Conservation (phyloP, 2,329 filamentous ascomycete genomes). For the Paraphoma chrysanthemicola region DNA sequence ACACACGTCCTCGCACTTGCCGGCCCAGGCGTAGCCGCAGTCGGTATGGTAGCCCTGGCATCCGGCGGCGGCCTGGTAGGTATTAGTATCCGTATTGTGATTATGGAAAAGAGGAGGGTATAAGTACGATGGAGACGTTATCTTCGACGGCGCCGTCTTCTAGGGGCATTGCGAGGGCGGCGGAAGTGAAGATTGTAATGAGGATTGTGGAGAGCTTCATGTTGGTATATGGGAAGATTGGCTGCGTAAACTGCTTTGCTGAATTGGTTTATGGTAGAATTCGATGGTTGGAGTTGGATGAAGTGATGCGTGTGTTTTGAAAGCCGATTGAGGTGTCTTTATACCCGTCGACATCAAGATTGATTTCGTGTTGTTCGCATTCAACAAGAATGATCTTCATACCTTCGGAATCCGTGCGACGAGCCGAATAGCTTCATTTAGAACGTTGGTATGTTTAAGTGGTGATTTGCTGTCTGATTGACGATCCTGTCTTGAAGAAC, state of each 20-base stretch:
- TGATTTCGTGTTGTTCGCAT: not conserved
- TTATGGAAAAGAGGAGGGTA: not conserved
- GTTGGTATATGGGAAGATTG: not conserved
- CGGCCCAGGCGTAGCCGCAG: not conserved
- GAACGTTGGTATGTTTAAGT: too few species aligned
- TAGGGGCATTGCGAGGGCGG: not conserved
- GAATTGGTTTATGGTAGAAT: not conserved
- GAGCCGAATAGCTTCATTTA: not conserved
- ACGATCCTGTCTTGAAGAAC: not conserved
- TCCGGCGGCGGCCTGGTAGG: too few species aligned
- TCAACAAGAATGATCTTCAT: not conserved
- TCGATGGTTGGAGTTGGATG: not conserved
- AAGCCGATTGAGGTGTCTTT: not conserved
- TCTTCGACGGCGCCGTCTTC: not conserved
- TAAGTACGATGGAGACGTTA: not conserved
- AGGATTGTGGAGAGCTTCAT: not conserved
- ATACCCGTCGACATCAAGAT: not conserved
- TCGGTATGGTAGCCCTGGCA: not conserved
- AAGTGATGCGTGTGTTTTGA: not conserved
- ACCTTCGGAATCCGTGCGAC: not conserved
- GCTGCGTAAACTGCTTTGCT: not conserved
- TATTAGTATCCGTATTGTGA: not conserved
- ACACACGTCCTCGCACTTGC: not conserved
- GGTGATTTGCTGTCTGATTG: too few species aligned
- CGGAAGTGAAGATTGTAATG: not conserved